Base-by-base conservation (phyloP, 1,139 yeast species). In the Yamadazyma oceani region DNA sequence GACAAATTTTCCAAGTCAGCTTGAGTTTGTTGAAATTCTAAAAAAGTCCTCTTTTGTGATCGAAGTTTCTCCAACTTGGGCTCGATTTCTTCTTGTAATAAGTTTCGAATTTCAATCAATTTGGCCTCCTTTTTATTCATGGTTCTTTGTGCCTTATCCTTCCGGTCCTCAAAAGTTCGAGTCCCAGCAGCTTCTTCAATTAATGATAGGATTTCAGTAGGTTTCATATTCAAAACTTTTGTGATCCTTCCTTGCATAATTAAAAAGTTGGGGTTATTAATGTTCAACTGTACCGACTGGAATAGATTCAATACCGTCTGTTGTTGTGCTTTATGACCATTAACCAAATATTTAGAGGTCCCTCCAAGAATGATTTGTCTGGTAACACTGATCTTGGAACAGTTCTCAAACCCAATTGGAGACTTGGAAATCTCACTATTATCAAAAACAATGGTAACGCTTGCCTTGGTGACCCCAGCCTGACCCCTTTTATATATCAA, bases 111-210 rank as follows among this genome's bases (percentile, higher is more conserved):
- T 57, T 89, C 95, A 32, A 73, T 78, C 35, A 92, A 73, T 50
- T 89, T 89, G 15, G 85, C 77, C 49, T 92, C 96, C 56, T 92
- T 92, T 61, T 89, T 90, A 0, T 83, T 78, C 87, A 92, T 88
- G 1, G 96, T 88, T 55, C 86, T 82, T 54, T 87, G 84, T 0
- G 97, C 97, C 57, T 87, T 87, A 43, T 87, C 96, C 51, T 92
- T 82, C 44, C 96, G 78, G 46, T 89, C 96, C 58, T 92, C 98
- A 57, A 88, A 94, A 72, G 94, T 87, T 45, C 95, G 78, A 0
- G 98, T 94, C 6, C 99, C 98, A 0, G 98, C 96, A 0, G 98
- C 98, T 64, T 94, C 99, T 63, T 92, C 98, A 43, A 94, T 89
- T 49, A 92, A 72, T 3, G 96, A 82, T 49, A 94, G 65, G 25